Conservation (phyloP, 108 stramenopile species). For the Bacterosira constricta region DNA sequence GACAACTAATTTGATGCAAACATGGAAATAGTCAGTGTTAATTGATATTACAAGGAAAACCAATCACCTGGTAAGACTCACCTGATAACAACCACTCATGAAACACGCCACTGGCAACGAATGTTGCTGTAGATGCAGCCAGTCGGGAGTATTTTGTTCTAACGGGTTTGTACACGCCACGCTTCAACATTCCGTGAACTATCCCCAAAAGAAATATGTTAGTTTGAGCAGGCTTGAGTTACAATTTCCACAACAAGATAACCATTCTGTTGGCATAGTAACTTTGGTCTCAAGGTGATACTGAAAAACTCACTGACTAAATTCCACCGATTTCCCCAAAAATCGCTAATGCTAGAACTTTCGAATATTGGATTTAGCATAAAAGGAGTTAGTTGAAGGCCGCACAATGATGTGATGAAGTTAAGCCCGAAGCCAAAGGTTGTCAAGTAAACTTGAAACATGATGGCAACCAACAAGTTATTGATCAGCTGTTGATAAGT, state of each 20-base stretch:
- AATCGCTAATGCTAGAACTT: constrained; percentile 36
- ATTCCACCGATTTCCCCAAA: constrained; percentile 49
- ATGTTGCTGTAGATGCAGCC: constrained; percentile 33
- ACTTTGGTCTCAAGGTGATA: neutral
- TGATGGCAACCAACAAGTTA: constrained; percentile 32
- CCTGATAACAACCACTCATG: constrained; percentile 46
- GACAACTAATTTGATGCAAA: neutral
- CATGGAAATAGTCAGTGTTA: neutral
- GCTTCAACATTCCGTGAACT: constrained; percentile 26
- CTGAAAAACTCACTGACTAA: neutral
- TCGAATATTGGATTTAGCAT: constrained; percentile 54
- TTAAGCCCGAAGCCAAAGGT: constrained; percentile 56
- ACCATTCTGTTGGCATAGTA: too few species aligned
- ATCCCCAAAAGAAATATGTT: too few species aligned
- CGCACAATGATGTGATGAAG: constrained; percentile 35
- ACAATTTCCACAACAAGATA: too few species aligned
- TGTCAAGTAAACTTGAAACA: constrained; percentile 69
- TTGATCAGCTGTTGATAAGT: constrained; percentile 24
- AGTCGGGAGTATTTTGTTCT: constrained; percentile 31
- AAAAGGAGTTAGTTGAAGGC: constrained; percentile 24
- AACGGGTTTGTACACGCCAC: constrained; percentile 49
- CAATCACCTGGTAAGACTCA: neutral
- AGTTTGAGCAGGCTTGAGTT: too few species aligned
- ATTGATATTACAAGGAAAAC: neutral
- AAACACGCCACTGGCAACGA: constrained; percentile 46